Percentiles rank a stretch among this genome's conserved stretches.
phyloP scores from a whole-genome alignment of 257 asterid species.

The Paulownia fortunei region DNA sequence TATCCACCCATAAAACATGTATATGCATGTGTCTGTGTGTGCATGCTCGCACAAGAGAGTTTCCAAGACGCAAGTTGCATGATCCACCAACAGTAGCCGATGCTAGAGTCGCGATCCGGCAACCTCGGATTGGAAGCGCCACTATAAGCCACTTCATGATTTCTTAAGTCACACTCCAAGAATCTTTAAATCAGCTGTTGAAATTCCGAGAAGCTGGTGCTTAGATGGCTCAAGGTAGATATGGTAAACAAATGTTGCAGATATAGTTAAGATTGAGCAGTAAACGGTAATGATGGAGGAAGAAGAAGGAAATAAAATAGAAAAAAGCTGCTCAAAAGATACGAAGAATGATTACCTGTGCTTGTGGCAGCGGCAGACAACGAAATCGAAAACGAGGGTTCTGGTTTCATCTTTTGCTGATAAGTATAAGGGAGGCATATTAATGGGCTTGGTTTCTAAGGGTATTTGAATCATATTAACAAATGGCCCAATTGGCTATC shows the following conservation, averaged over 20 bases:
- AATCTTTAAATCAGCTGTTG: background rate
- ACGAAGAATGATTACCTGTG: conserved; percentile 23
- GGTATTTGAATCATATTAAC: background rate
- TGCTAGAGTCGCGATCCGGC: background rate
- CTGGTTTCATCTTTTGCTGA: background rate
- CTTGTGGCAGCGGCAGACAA: conserved; percentile 19
- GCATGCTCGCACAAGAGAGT: background rate
- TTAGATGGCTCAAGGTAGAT: conserved; percentile 2
- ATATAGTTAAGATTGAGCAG: background rate
- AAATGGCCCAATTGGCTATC: conserved; percentile 23
- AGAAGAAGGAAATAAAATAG: conserved; percentile 7
- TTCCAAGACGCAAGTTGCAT: background rate
- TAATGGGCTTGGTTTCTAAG: conserved; percentile 23
- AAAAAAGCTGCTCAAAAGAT: background rate
- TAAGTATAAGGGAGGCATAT: background rate
- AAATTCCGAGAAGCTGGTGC: background rate
- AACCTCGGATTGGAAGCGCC: background rate
- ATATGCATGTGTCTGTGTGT: background rate
- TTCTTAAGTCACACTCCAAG: background rate
- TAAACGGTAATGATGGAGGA: background rate
- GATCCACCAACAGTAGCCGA: background rate
- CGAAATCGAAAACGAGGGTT: conserved; percentile 21
- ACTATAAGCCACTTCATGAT: background rate
- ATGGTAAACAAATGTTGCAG: conserved; percentile 19
- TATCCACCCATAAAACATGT: background rate